Evolutionary conservation across 2,329 filamentous ascomycete genomes (phyloP), one percentile per base, ranked within the genome.

Genomic region (Alternaria alternata): DNA sequence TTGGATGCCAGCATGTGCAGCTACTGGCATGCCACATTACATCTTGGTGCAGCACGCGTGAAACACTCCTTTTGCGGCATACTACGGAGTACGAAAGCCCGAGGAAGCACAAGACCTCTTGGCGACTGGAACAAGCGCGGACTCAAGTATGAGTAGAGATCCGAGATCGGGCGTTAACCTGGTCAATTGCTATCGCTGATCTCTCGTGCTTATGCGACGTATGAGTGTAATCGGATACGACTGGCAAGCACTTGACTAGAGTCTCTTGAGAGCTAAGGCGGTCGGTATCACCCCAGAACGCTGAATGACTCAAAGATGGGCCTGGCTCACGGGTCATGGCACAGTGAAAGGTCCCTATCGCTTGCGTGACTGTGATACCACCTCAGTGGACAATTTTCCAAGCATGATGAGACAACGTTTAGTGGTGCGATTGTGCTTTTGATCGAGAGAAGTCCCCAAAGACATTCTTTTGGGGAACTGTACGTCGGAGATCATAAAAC

Each of bases 91-190:
- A 61, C 65, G 38, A 61, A 58, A 49, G 42, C 43, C 47, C 57
- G 39, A 62, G 55, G 48, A 42, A 46, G 42, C 43, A 53, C 54
- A 67, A 57, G 51, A 49, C 49, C 51, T 61, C 53, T 62, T 68
- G 59, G 57, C 60, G 62, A 62, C 30, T 52, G 47, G 48, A 67
- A 52, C 54, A 66, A 65, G 65, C 51, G 59, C 49, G 48, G 28
- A 34, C 47, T 47, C 46, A 56, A 51, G 44, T 46, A 41, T 12
- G 34, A 42, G 16, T 24, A 6, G 32, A 26, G 41, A 24, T 28
- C 38, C 12, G 7, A 32, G 7, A 42, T 48, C 42, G 28, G 48
- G 30, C n/a, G 28, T 36, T 20, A 24, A 16, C 5, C 39, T 26
- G 32, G 6, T 48, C 43, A 30, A 30, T n/a, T 47, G 20, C 16